These are phyloP conservation scores for Escovopsis sp. DNA, from an alignment of 2,329 filamentous ascomycete species.

Conservation along the genomic window DNA sequence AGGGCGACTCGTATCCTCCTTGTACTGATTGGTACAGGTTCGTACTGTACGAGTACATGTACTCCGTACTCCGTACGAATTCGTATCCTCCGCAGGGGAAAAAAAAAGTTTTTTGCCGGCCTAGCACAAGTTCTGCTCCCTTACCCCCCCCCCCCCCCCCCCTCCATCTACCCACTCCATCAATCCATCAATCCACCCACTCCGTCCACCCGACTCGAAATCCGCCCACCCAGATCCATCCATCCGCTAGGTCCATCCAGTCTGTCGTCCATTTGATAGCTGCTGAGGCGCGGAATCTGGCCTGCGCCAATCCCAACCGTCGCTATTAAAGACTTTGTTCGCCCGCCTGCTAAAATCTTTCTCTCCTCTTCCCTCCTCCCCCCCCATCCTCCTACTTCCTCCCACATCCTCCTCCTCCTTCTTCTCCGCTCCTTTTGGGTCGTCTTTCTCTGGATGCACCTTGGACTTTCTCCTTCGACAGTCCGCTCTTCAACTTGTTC, in stretches of 20 bases:
- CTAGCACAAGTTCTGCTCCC: too few relatives aligned
- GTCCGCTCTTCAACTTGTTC: slow-evolving; percentile 18
- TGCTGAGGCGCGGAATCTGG: too few relatives aligned
- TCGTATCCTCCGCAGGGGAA: slow-evolving; percentile 5
- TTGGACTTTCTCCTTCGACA: slow-evolving; percentile 14
- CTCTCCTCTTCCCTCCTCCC: slow-evolving; percentile 3
- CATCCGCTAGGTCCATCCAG: too few relatives aligned
- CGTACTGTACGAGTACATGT: too few relatives aligned
- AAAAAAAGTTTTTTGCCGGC: slow-evolving; percentile 8
- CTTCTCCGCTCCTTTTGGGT: slow-evolving; percentile 21
- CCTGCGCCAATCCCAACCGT: slow-evolving; percentile 2
- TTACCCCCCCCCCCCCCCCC: too few relatives aligned
- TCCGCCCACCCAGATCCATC: neutral
- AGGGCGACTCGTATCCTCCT: too few relatives aligned
- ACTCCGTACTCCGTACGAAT: too few relatives aligned
- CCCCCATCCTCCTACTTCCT: slow-evolving; percentile 2
- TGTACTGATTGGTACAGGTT: too few relatives aligned
- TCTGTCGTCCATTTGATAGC: too few relatives aligned
- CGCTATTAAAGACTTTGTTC: slow-evolving; percentile 17
- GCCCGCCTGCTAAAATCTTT: slow-evolving; percentile 1
- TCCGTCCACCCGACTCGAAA: too few relatives aligned
- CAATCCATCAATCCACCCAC: too few relatives aligned
- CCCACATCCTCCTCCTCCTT: slow-evolving; percentile 16
- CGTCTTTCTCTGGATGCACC: slow-evolving; percentile 30
- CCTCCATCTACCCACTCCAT: too few relatives aligned